A percentile compares a stretch with the other conserved stretches of the same genome.
These are phyloP conservation scores for Patellifolia procumbens DNA, from an alignment of 179 eudicot species.

Conservation along the genomic window DNA sequence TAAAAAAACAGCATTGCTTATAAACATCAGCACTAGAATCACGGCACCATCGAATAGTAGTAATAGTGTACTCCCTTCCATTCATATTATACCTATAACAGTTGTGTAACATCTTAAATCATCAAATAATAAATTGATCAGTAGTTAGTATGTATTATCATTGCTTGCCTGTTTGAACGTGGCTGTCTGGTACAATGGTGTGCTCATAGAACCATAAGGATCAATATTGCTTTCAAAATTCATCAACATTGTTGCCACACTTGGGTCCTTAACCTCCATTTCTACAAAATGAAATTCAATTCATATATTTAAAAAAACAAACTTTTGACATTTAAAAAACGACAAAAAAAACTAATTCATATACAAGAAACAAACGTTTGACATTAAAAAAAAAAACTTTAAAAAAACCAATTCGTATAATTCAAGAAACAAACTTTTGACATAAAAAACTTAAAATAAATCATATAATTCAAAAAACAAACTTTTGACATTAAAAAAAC, in stretches of 20 bases:
- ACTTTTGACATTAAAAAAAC: not conserved
- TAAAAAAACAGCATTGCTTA: not conserved
- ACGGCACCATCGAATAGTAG: not conserved
- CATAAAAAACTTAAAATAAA: not conserved
- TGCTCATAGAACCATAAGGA: constrained; percentile 84
- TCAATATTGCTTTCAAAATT: constrained; percentile 75
- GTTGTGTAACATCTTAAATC: not conserved
- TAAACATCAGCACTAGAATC: not conserved
- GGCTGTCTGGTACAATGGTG: constrained; percentile 93
- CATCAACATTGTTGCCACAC: constrained; percentile 84
- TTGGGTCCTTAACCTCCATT: constrained; percentile 53
- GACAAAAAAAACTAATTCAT: not conserved
- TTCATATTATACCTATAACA: not conserved
- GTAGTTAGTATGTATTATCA: not conserved
- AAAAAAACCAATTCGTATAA: constrained; percentile 34
- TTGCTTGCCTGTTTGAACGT: constrained; percentile 85
- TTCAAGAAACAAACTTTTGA: too few relatives aligned
- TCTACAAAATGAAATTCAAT: constrained; percentile 26
- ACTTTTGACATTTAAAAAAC: not conserved
- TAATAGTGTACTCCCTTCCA: too few relatives aligned
- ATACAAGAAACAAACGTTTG: not conserved
- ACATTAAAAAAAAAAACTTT: not conserved
- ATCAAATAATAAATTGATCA: not conserved
- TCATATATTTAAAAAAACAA: not conserved
- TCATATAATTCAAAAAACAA: not conserved